Percentiles rank a stretch among this genome's conserved stretches.
Conservation (phyloP, 164 flowering plant genomes). For the Echeveria elegans region DNA sequence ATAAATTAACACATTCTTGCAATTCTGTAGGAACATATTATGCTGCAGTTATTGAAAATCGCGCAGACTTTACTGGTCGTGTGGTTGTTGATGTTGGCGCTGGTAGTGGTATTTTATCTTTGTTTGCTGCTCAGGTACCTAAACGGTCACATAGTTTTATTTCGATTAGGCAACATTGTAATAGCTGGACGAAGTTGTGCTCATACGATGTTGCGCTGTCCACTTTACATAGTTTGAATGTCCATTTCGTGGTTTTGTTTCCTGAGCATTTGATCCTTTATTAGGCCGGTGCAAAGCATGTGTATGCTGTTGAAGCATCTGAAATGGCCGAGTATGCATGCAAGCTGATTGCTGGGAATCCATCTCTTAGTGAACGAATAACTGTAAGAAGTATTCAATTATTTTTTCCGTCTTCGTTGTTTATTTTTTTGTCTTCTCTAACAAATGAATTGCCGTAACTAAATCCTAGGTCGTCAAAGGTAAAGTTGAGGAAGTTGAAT, state of each 20-base stretch:
- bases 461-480: conserved; percentile 74
- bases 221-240: not conserved
- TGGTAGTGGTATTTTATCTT: conserved; percentile 98
- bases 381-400: conserved; percentile 38
- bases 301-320: conserved; percentile 99
- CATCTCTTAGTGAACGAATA: conserved; percentile 56
- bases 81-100: conserved; percentile 99
- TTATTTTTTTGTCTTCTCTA: not conserved
- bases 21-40: conserved; percentile 69
- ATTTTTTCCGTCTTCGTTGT: not conserved
- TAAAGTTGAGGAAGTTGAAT: conserved; percentile 91
- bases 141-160: too few species aligned
- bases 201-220: not conserved
- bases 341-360: conserved; percentile 84
- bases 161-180: too few species aligned
- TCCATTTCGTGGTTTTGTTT: not conserved
- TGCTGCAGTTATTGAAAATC: conserved; percentile 95
- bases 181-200: too few species aligned
- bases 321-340: conserved; percentile 98
- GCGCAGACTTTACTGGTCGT: conserved; percentile 69
- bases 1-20: conserved; percentile 8
- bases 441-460: conserved; percentile 3
- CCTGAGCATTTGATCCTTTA: not conserved
- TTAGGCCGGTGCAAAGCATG: conserved; percentile 99
- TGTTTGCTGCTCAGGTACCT: conserved; percentile 96